Base-by-base conservation (phyloP, 1,284 basidiomycete genomes). In the Ganoderma leucocontextum region DNA sequence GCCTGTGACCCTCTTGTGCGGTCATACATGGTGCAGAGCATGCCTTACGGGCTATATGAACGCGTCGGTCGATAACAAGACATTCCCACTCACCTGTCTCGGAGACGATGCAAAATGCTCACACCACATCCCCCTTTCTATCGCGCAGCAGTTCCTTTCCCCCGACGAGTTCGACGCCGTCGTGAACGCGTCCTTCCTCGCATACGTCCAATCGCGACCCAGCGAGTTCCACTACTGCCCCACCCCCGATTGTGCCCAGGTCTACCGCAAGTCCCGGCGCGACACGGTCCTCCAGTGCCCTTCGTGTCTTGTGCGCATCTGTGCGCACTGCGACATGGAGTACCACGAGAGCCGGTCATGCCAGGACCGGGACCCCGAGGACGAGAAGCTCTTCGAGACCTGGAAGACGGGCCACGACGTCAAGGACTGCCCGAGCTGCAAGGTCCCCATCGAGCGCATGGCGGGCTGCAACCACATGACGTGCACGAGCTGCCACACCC, bases 381-480 rank as follows among this genome's bases (percentile, higher is more conserved):
- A 85, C 12, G 85, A 88, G 64, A 80, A 81, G 62, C 78, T 88
- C 35, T 78, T 91, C 81, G 80, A 85, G 67, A 83, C 85, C 65
- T 93, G 90, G 91, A 82, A 84, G 68, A 78, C 77, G 69, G 76
- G 77, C 38, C 83, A 90, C 73, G 86, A 89, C 71, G 90, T 92
- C 68, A 92, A 92, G 82, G 80, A 82, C 36, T 94, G 91, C 76
- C 92, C 92, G 0, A 83, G 83, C 0, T 94, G 92, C 81, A 85
- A 85, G 65, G 83, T 85, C 2, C 82, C 84, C 7, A 93, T 94
- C 73, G 91, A 93, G 78, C 86, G 88, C 55, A 81, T 80, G 39
- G 90, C 89, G 70, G 92, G 92, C 0, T 94, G 92, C 78, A 90
- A 93, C 78, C 92, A 94, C 76, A 88, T 94, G 84, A 89, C 85